Conservation (phyloP, 2,329 filamentous ascomycete genomes). For the Cladosporium sp. region DNA sequence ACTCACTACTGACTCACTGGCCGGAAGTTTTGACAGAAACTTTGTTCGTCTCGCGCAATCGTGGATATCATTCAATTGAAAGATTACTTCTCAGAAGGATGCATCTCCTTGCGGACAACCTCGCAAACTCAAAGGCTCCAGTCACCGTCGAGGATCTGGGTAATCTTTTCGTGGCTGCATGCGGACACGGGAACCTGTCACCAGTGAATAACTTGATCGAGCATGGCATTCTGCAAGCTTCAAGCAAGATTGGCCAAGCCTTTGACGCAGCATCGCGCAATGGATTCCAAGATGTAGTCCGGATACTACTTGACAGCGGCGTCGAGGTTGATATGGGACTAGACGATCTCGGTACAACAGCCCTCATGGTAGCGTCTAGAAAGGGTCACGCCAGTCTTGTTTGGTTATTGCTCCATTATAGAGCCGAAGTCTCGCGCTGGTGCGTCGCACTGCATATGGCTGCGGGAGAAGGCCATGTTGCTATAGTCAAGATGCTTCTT, state of each 20-base stretch:
- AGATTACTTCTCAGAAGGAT: neutral
- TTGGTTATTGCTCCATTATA: neutral
- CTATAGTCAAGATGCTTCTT: neutral
- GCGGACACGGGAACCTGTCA: neutral
- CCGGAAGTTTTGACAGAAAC: neutral
- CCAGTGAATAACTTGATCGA: neutral
- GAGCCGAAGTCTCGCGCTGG: neutral
- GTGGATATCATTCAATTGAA: neutral
- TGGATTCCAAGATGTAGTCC: neutral
- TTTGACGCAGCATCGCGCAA: neutral
- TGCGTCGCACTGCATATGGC: neutral
- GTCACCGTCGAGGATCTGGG: neutral
- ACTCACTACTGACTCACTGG: neutral
- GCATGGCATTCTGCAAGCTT: neutral
- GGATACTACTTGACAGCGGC: neutral
- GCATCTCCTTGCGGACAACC: neutral
- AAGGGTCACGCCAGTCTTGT: neutral
- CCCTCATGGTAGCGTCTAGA: too few species aligned
- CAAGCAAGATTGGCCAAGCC: neutral
- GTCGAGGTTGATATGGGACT: neutral
- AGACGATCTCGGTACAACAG: too few species aligned
- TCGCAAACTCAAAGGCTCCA: neutral
- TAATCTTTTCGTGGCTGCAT: neutral
- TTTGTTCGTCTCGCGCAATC: neutral
- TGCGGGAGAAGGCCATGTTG: neutral